A percentile compares a stretch with the other conserved stretches of the same genome.
phyloP scores from a whole-genome alignment of 1,284 basidiomycete genomes.

The Boletus sp. region DNA sequence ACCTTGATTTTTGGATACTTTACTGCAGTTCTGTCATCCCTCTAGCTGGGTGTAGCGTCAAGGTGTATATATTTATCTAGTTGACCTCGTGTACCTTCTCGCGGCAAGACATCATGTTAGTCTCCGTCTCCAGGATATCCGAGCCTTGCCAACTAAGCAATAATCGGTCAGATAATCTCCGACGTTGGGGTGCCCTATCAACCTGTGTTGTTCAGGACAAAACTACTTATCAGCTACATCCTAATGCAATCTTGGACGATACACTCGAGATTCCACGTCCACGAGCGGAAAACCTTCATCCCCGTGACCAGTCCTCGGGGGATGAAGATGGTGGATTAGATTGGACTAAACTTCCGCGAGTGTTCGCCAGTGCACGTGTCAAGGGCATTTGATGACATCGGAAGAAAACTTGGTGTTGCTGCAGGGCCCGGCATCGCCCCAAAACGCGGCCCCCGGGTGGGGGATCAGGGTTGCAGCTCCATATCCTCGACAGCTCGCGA shows the following conservation, averaged over 20 bases:
- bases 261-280: constrained; percentile 41
- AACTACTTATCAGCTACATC: no score
- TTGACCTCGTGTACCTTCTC: no score
- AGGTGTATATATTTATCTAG: no score
- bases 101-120: no score
- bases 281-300: constrained; percentile 13
- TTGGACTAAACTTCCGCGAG: constrained; percentile 53
- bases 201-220: constrained; percentile 17
- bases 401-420: constrained; percentile 24
- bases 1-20: constrained; percentile 2
- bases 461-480: constrained; percentile 74
- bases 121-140: no score
- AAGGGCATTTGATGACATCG: constrained; percentile 1
- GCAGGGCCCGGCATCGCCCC: constrained; percentile 66
- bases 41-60: no score
- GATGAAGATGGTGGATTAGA: constrained; percentile 58
- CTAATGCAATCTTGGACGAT: constrained; percentile 40
- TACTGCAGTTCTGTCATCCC: no score
- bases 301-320: constrained; percentile 40
- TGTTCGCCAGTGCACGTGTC: background rate
- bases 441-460: constrained; percentile 74
- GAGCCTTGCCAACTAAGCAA: constrained; percentile 9
- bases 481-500: constrained; percentile 66
- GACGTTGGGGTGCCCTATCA: constrained; percentile 18
- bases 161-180: background rate